Evolutionary conservation across 139 green algal species (phyloP).

Genomic region (Volvox africanus): DNA sequence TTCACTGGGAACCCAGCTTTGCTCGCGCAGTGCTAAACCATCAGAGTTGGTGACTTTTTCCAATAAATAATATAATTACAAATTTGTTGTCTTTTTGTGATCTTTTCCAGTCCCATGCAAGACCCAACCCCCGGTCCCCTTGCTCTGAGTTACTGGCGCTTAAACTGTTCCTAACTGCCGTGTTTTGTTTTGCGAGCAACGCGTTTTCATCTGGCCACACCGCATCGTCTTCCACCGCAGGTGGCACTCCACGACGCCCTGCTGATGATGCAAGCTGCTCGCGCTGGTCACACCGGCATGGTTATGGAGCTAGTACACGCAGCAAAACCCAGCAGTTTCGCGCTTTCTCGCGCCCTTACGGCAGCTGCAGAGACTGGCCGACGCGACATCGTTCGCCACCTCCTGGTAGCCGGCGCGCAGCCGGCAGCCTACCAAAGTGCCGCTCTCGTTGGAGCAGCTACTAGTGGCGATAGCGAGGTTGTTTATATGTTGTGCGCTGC

Average conservation of each 20-base stretch:
- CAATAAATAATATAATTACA: too few species aligned
- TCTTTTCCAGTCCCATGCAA: too few species aligned
- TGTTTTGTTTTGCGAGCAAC: too few species aligned
- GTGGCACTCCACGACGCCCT: constrained; percentile 12
- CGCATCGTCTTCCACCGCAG: not conserved
- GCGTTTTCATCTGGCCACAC: too few species aligned
- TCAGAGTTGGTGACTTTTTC: too few species aligned
- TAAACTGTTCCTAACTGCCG: too few species aligned
- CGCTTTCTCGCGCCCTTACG: constrained; percentile 2
- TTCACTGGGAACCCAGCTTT: too few species aligned
- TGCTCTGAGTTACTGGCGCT: too few species aligned
- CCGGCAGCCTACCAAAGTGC: not conserved
- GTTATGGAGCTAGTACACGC: not conserved
- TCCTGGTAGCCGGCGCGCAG: not conserved
- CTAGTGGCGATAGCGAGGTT: not conserved
- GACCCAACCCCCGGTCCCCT: too few species aligned
- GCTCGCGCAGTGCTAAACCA: too few species aligned
- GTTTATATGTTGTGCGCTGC: constrained; percentile 20
- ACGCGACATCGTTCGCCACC: not conserved
- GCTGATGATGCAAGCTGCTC: not conserved
- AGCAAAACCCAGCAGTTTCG: not conserved
- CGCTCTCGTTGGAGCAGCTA: not conserved
- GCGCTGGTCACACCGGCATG: not conserved
- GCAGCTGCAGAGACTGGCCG: not conserved
- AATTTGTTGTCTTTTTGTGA: too few species aligned